phyloP scores from a whole-genome alignment of 2,329 filamentous ascomycete species.

The Cryoendolithus antarcticus region DNA sequence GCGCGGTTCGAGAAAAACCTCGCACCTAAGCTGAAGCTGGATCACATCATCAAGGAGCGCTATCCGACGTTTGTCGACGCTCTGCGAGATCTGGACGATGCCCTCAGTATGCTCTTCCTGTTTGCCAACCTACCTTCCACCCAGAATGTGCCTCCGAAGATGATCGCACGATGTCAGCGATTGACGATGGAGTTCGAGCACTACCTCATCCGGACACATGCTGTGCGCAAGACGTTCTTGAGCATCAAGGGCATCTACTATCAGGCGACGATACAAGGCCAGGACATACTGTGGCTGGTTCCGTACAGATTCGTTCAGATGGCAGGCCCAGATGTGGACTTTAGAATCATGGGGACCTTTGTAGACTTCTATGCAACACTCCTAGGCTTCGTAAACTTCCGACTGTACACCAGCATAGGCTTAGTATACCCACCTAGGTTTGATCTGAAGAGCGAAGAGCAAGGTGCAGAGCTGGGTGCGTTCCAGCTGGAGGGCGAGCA shows the following conservation, averaged over 20 bases:
- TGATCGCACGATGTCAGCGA: conserved; percentile 87
- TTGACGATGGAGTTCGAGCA: conserved; percentile 94
- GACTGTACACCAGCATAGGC: conserved; percentile 80
- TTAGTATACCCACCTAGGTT: conserved; percentile 95
- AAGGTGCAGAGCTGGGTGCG: conserved; percentile 77
- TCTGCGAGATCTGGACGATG: conserved; percentile 88
- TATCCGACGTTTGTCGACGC: conserved; percentile 96
- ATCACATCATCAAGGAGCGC: conserved; percentile 94
- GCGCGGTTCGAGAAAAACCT: conserved; percentile 82
- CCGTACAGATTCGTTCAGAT: conserved; percentile 97
- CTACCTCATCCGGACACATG: conserved; percentile 86
- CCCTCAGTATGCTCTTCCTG: conserved; percentile 89
- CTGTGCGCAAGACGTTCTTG: conserved; percentile 87
- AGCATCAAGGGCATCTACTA: conserved; percentile 99
- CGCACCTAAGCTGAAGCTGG: conserved; percentile 78
- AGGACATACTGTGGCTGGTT: conserved; percentile 93
- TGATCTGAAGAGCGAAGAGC: conserved; percentile 72
- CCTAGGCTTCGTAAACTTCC: conserved; percentile 89
- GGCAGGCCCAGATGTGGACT: conserved; percentile 88
- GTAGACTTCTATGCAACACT: conserved; percentile 98
- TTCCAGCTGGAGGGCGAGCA: conserved; percentile 77
- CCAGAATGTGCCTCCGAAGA: conserved; percentile 80
- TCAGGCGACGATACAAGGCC: conserved; percentile 90
- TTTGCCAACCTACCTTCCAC: conserved; percentile 94
- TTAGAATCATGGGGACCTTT: conserved; percentile 98